These are phyloP conservation scores for Penicillium capsulatum DNA, from an alignment of 2,329 filamentous ascomycete genomes.

Conservation along the genomic window DNA sequence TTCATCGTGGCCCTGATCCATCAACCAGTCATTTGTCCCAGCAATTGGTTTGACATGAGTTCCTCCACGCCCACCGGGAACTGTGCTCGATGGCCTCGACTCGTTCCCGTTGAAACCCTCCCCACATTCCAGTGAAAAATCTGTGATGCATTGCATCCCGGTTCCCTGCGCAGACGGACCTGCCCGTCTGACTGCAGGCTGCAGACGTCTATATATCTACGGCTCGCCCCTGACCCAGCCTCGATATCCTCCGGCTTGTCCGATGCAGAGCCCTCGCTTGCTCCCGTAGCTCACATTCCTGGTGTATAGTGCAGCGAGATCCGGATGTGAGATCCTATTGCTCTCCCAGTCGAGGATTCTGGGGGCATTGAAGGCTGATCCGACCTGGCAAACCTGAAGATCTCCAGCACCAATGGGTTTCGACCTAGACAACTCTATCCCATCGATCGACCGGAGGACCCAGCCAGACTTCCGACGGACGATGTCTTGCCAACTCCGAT, in stretches of 20 bases:
- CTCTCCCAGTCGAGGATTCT: too few relatives aligned
- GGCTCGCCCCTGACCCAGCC: constrained; percentile 20
- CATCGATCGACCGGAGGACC: background rate
- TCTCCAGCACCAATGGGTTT: too few relatives aligned
- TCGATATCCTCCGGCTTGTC: constrained; percentile 2
- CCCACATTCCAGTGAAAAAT: constrained; percentile 27
- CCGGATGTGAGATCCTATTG: too few relatives aligned
- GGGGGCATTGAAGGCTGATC: too few relatives aligned
- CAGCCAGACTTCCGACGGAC: too few relatives aligned
- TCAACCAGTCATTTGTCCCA: too few relatives aligned
- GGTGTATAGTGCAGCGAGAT: background rate
- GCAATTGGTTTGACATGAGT: too few relatives aligned
- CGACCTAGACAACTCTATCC: too few relatives aligned
- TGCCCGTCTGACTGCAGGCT: constrained; percentile 10
- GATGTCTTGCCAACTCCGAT: too few relatives aligned
- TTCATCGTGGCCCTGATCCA: too few relatives aligned
- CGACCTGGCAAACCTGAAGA: too few relatives aligned
- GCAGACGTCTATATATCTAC: constrained; percentile 18
- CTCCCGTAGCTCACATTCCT: constrained; percentile 18
- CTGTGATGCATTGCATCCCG: constrained; percentile 23
- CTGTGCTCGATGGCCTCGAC: background rate
- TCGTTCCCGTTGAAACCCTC: constrained; percentile 4
- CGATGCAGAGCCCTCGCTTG: constrained; percentile 19
- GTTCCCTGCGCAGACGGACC: constrained; percentile 7
- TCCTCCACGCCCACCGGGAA: too few relatives aligned